Evolutionary conservation across 192 early-diverging fungal genomes (phyloP).

Genomic region (Geosiphon pyriformis): DNA sequence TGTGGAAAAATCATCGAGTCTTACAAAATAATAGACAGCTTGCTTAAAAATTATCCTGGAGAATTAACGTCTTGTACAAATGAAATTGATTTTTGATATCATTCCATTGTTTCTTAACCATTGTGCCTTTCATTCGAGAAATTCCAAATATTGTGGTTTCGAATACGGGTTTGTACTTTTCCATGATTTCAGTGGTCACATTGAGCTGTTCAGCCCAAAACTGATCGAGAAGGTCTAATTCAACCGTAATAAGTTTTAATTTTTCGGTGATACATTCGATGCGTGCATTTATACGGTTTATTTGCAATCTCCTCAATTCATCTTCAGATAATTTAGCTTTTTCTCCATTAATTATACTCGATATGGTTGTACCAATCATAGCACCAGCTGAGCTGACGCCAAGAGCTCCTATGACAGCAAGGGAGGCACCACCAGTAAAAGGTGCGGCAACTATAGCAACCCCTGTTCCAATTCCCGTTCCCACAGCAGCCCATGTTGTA

Average conservation of each 20-base stretch:
- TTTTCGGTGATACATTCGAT: neutral
- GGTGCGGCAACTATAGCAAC: slow-evolving; percentile 5
- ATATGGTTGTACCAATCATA: slow-evolving; percentile 14
- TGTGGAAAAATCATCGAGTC: too few relatives aligned
- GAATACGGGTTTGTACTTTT: neutral
- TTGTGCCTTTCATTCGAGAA: slow-evolving; percentile 8
- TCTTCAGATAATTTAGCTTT: slow-evolving; percentile 4
- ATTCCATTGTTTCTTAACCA: slow-evolving; percentile 9
- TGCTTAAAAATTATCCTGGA: too few relatives aligned
- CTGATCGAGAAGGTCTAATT: slow-evolving; percentile 3
- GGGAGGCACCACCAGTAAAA: slow-evolving; percentile 14
- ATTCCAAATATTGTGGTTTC: neutral
- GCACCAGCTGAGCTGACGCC: slow-evolving; percentile 1
- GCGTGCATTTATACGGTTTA: neutral
- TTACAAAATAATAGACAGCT: too few relatives aligned
- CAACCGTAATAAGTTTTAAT: neutral
- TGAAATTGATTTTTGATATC: too few relatives aligned
- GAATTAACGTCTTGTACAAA: too few relatives aligned
- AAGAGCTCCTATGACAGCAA: slow-evolving; percentile 11
- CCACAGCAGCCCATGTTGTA: slow-evolving; percentile 2
- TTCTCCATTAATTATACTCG: neutral
- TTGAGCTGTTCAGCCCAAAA: neutral
- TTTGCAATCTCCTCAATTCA: slow-evolving; percentile 7
- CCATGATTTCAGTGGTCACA: neutral
- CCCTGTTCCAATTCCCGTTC: slow-evolving; percentile 4